Conservation (phyloP, 2,329 filamentous ascomycete species). For the Colletotrichum limetticola region DNA sequence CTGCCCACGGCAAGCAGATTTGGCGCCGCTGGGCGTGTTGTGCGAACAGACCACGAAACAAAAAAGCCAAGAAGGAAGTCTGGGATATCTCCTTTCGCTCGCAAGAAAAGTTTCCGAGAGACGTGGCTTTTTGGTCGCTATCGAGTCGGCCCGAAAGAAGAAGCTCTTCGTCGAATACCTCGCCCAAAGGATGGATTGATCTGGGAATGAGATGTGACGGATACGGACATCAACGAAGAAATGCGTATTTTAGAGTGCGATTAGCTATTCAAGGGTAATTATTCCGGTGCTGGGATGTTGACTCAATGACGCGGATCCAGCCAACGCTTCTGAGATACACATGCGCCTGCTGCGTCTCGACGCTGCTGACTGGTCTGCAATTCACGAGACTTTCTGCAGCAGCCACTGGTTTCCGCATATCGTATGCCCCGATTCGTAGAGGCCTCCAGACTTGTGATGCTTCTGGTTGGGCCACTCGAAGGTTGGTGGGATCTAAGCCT, state of each 20-base stretch:
- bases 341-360: not conserved
- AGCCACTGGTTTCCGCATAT: not conserved
- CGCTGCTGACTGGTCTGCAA: not conserved
- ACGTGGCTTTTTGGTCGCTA: not conserved
- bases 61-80: not conserved
- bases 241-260: not conserved
- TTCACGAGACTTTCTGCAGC: not conserved
- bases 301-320: not conserved
- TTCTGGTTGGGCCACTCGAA: not conserved
- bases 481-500: not conserved
- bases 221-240: not conserved
- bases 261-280: not conserved
- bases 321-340: not conserved
- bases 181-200: not conserved
- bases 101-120: not conserved
- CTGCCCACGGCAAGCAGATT: not conserved
- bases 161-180: not conserved
- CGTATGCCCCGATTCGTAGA: not conserved
- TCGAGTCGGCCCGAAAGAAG: not conserved
- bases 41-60: not conserved
- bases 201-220: not conserved
- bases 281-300: not conserved
- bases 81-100: not conserved
- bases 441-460: not conserved
- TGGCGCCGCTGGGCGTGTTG: not conserved